Evolutionary conservation across 2,329 filamentous ascomycete genomes (phyloP).

Genomic region (Chaetomiaceae sp.): DNA sequence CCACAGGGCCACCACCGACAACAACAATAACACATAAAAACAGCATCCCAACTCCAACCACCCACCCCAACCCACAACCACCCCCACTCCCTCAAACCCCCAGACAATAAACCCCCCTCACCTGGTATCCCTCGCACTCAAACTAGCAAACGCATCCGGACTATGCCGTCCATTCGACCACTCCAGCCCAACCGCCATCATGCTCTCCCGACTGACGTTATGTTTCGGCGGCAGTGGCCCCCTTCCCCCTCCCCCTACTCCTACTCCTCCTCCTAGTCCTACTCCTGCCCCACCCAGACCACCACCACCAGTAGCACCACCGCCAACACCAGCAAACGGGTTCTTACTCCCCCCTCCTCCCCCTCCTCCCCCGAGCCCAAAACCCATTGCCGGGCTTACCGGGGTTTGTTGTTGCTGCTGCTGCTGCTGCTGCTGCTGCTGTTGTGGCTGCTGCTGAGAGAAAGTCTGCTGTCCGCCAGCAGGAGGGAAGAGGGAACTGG

Average conservation of each 20-base stretch:
- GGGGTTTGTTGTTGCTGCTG: conserved; percentile 25
- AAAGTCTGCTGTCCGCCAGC: conserved; percentile 5
- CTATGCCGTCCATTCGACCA: conserved; percentile 69
- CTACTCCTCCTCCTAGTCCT: too few relatives aligned
- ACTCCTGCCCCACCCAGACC: too few relatives aligned
- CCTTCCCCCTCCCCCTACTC: not conserved
- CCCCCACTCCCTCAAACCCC: not conserved
- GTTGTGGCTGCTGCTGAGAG: conserved; percentile 5
- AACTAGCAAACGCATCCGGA: conserved; percentile 72
- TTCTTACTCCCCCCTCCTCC: conserved; percentile 50
- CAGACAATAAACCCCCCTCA: conserved; percentile 17
- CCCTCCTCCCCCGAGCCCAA: too few relatives aligned
- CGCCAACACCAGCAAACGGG: conserved; percentile 47
- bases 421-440: conserved; percentile 22
- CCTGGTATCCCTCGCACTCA: conserved; percentile 57
- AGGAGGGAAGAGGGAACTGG: conserved; percentile 14
- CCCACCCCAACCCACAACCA: not conserved
- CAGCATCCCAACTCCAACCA: not conserved
- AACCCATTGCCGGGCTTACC: conserved; percentile 33
- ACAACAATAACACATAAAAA: too few relatives aligned
- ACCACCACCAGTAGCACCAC: conserved; percentile 25
- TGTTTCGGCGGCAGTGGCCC: conserved; percentile 19
- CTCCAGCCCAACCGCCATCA: conserved; percentile 60
- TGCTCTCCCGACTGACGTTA: conserved; percentile 65
- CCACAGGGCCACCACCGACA: not conserved